Evolutionary conservation across 2,329 filamentous ascomycete species (phyloP), one percentile per base, ranked within the genome.

Genomic region (Fusarium clavum): DNA sequence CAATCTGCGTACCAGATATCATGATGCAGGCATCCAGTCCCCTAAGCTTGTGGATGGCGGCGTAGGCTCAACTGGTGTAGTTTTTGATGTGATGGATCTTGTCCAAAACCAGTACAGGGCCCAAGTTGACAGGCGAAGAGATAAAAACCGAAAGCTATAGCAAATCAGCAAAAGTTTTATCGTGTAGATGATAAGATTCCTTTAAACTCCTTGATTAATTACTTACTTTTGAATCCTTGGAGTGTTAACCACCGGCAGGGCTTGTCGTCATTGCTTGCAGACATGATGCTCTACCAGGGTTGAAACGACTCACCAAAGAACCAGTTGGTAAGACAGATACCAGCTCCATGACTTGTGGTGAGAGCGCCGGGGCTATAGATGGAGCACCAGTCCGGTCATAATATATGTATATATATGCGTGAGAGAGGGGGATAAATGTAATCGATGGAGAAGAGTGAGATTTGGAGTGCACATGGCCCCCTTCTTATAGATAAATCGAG

Each of bases 391-490:
- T 9, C 6, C 2, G 18, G 34, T 8, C 34, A n/a, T 38, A n/a
- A n/a, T n/a, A 38, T 18, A 38, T n/a, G 18, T 34, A 38, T n/a
- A 38, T n/a, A 38, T 38, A n/a, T 38, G 34, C 3, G 18, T n/a
- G 6, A 38, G 16, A n/a, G 1, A 38, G n/a, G 18, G 34, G 6
- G 10, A n/a, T 27, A 27, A 0, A 38, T 7, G 34, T 6, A 11
- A 4, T 38, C 18, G 34, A 38, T 12, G 16, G 18, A 6, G 3
- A 2, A 38, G 6, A 38, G 34, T 38, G 6, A 4, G 12, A n/a
- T 3, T 38, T 12, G 0, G 34, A 6, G 34, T 38, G 34, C 18
- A 6, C 0, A n/a, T 12, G 6, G 9, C 3, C 6, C 3, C 18
- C 34, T n/a, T 38, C 34, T 38, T 38, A n/a, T 38, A n/a, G 10